Conservation (phyloP, 2,329 filamentous ascomycete genomes). For the Colletotrichum musae region DNA sequence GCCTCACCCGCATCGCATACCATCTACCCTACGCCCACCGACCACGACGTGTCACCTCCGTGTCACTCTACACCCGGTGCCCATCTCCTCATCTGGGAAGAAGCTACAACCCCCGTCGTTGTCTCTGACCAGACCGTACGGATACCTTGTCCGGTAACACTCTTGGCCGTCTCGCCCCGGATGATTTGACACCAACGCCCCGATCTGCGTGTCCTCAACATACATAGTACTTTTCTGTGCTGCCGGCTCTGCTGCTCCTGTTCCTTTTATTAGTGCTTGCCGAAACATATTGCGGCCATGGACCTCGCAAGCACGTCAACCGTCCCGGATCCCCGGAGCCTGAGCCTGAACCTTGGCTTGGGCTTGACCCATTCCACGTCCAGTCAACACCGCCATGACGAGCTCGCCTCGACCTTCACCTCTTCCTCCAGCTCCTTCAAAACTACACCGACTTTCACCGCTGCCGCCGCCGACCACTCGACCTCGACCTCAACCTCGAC, state of each 20-base stretch:
- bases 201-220: conserved; percentile 14
- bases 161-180: conserved; percentile 12
- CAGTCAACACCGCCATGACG: conserved; percentile 30
- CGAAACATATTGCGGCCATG: conserved; percentile 39
- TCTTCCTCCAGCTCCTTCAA: conserved; percentile 35
- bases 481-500: neutral
- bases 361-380: conserved; percentile 1
- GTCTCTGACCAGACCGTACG: neutral
- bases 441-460: conserved; percentile 35
- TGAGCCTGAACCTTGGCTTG: conserved; percentile 27
- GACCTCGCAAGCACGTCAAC: conserved; percentile 41
- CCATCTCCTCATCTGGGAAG: neutral
- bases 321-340: conserved; percentile 37
- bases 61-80: conserved; percentile 26
- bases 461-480: neutral
- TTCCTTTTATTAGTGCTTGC: conserved; percentile 2
- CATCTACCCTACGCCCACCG: conserved; percentile 18
- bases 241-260: too few relatives aligned
- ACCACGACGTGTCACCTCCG: conserved; percentile 19
- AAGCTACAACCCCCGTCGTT: neutral
- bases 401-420: conserved; percentile 21
- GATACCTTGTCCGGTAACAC: neutral
- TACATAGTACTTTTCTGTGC: neutral
- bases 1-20: conserved; percentile 31
- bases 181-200: conserved; percentile 32